Evolutionary conservation across 108 stramenopile genomes (phyloP), one percentile per base, ranked within the genome.

Genomic region (Discostella pseudostelligera): DNA sequence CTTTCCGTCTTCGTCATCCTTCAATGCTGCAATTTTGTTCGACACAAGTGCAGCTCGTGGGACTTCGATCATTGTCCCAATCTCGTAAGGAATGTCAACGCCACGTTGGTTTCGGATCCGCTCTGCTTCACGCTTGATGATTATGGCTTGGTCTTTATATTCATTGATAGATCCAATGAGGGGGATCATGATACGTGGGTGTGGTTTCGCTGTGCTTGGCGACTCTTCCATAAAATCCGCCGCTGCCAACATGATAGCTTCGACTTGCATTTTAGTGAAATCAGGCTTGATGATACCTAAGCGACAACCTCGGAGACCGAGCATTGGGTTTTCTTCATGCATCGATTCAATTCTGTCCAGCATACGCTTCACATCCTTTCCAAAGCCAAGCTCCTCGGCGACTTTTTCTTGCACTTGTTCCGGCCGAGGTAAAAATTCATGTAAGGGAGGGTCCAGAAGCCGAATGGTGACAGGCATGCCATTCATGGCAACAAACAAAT

Each of bases 61-160:
- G 19, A 91, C 84, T 74, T 95, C 94, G 67, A 95, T 86, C 94
- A 95, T 95, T 13, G 94, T 95, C 21, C 94, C 94, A 49, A 95
- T 79, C 44, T 88, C 83, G 57, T 82, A 88, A 20, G 78, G 69
- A 43, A 92, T 55, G 54, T 84, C 72, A 12, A 79, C 68, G 6
- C 71, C 71, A 28, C 83, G 65, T 48, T 85, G 81, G 11, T 49
- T 53, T 44, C 63, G 57, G 13, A 88, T 79, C n/a, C 62, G 57
- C 53, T 85, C 72, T 9, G 87, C 87, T 19, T 76, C 81, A 13
- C 51, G 32, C 45, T 83, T 83, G 62, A 88, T 76, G 36, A 83
- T 48, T 3, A 82, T 61, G 9, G 84, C 84, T 57, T 88, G 84
- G 40, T 81, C 72, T 35, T 80, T 68, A 62, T 83, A 88, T 60